These are phyloP conservation scores for Rhizophora mangle DNA, from an alignment of 345 rosid genomes.

Conservation along the genomic window DNA sequence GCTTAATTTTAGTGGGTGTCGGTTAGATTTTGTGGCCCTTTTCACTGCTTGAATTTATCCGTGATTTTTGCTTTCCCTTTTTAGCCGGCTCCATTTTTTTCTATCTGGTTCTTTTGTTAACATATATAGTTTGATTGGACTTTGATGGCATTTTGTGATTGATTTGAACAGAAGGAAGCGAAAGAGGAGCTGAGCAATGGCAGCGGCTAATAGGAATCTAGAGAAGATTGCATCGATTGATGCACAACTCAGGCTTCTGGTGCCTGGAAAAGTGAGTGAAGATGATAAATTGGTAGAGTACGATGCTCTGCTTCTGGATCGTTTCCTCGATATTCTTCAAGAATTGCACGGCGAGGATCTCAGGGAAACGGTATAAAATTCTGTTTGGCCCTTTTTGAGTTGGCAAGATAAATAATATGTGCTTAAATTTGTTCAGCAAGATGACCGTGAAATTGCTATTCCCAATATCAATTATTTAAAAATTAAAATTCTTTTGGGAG, in stretches of 20 bases:
- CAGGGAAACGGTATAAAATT: conserved; percentile 65
- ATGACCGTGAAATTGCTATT: no score
- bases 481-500: no score
- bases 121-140: background rate
- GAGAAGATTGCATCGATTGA: conserved; percentile 96
- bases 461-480: no score
- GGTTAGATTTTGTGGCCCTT: conserved; percentile 8
- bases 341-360: conserved; percentile 96
- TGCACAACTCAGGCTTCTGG: conserved; percentile 83
- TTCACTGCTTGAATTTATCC: background rate
- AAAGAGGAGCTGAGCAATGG: conserved; percentile 28
- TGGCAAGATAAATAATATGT: no score
- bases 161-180: conserved; percentile 15
- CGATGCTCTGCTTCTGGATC: conserved; percentile 91
- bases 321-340: conserved; percentile 92
- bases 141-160: background rate
- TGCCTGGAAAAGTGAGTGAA: conserved; percentile 81
- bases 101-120: background rate
- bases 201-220: conserved; percentile 46
- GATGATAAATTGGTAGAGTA: conserved; percentile 95
- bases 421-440: no score
- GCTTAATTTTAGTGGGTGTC: conserved; percentile 14
- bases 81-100: background rate
- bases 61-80: background rate
- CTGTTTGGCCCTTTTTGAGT: no score